Conservation (phyloP, 331 rosid genomes). For the Spiraea crenata region DNA sequence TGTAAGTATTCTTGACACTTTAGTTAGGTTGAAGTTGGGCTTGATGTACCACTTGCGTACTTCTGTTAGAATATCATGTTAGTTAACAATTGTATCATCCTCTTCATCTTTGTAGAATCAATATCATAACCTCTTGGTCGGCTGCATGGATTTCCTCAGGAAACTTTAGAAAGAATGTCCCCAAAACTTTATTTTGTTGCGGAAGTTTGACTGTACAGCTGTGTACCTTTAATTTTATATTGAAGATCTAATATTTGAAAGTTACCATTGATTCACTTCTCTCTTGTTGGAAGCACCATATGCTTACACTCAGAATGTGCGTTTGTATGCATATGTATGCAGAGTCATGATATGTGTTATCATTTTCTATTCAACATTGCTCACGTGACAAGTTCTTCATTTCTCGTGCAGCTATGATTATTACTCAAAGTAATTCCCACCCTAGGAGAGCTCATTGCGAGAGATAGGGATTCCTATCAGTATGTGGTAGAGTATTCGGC, state of each 20-base stretch:
- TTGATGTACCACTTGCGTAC: neutral
- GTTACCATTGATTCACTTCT: neutral
- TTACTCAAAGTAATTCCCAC: too few species aligned
- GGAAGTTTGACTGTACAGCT: neutral
- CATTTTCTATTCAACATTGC: neutral
- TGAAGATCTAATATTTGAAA: neutral
- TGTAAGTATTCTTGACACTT: constrained; percentile 59
- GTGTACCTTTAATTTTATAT: neutral
- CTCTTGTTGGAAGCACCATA: neutral
- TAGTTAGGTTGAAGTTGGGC: neutral
- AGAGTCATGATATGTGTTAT: neutral
- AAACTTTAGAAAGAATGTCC: neutral
- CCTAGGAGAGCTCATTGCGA: too few species aligned
- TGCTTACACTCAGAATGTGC: neutral
- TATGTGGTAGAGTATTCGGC: too few species aligned
- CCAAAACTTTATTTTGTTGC: neutral
- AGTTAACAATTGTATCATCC: neutral
- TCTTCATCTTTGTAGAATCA: neutral
- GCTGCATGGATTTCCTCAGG: neutral
- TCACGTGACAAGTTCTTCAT: neutral
- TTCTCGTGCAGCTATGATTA: constrained; percentile 68
- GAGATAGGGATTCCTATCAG: too few species aligned
- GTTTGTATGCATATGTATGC: neutral
- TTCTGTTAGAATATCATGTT: neutral
- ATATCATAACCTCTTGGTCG: neutral